Percentiles rank a stretch among this genome's conserved stretches.
phyloP scores from a whole-genome alignment of 805 yeast genomes.

The Saturnispora quitensis region DNA sequence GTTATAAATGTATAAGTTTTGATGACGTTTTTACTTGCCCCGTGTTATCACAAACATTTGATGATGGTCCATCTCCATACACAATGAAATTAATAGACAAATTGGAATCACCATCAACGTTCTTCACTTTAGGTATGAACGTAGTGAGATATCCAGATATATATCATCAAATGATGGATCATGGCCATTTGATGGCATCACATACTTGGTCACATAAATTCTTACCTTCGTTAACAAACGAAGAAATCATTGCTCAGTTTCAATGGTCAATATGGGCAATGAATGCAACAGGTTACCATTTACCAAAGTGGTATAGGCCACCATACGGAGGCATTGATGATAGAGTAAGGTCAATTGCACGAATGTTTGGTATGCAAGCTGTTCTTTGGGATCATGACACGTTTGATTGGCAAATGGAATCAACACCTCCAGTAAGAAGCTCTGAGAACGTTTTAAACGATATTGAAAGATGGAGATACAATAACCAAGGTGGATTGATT shows the following conservation, averaged over 20 bases:
- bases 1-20: slow-evolving; percentile 62
- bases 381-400: slow-evolving; percentile 86
- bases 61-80: slow-evolving; percentile 83
- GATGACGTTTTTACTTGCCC: slow-evolving; percentile 77
- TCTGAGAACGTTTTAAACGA: slow-evolving; percentile 47
- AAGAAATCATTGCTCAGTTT: slow-evolving; percentile 77
- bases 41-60: slow-evolving; percentile 76
- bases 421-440: slow-evolving; percentile 35
- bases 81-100: slow-evolving; percentile 51
- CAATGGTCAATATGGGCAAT: slow-evolving; percentile 98
- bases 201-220: slow-evolving; percentile 93
- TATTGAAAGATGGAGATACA: slow-evolving; percentile 41
- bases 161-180: slow-evolving; percentile 42
- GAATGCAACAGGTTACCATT: slow-evolving; percentile 83
- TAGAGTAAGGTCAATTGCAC: slow-evolving; percentile 66
- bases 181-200: slow-evolving; percentile 75
- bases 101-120: slow-evolving; percentile 55
- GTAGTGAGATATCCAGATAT: slow-evolving; percentile 70
- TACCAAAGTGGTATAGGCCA: slow-evolving; percentile 92
- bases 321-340: slow-evolving; percentile 95
- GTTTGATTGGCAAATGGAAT: slow-evolving; percentile 76
- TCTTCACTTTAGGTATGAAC: slow-evolving; percentile 79
- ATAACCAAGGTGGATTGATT: slow-evolving; percentile 49
- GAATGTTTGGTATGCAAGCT: slow-evolving; percentile 79
- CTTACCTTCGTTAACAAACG: slow-evolving; percentile 68